phyloP scores from a whole-genome alignment of 2,329 filamentous ascomycete species.

The Pseudogymnoascus sp. region DNA sequence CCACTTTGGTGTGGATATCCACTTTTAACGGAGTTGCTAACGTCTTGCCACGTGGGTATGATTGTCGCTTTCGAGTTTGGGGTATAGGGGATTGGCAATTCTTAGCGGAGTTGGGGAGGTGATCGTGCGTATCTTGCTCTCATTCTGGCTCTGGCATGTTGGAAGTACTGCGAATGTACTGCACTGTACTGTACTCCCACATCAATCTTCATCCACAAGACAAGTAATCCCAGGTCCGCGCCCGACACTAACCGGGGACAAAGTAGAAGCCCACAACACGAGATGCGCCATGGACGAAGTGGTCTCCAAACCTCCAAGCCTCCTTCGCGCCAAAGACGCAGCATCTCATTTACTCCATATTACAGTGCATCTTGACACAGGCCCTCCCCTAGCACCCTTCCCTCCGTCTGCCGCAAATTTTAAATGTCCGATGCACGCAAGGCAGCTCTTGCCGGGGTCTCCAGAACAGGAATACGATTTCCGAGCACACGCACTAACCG shows the following conservation, averaged over 20 bases:
- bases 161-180: neutral
- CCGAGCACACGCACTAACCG: neutral
- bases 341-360: neutral
- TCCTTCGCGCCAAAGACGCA: neutral
- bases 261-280: neutral
- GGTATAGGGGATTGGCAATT: neutral
- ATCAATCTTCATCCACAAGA: neutral
- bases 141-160: neutral
- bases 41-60: neutral
- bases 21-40: neutral
- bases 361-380: neutral
- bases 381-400: neutral
- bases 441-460: neutral
- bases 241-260: neutral
- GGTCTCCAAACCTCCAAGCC: neutral
- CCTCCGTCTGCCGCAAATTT: neutral
- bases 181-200: neutral
- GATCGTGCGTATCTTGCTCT: neutral
- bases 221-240: neutral
- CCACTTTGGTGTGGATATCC: neutral
- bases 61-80: neutral
- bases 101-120: neutral
- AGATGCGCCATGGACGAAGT: neutral
- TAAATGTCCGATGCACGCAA: neutral
- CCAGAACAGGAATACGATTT: neutral